These are phyloP conservation scores for Trapa incisa DNA, from an alignment of 345 rosid species.

Conservation along the genomic window DNA sequence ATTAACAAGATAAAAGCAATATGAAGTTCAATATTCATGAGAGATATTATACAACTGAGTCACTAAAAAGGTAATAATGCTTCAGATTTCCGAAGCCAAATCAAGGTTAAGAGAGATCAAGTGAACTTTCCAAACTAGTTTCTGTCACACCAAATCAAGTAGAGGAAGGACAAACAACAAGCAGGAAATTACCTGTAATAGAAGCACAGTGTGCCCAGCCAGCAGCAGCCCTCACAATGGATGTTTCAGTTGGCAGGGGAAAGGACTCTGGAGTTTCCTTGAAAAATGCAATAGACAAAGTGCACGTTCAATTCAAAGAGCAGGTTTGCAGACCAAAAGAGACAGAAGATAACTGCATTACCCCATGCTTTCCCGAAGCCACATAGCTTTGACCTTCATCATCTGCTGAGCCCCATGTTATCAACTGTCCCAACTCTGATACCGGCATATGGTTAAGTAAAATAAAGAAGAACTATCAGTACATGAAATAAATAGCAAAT, in stretches of 20 bases:
- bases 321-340: conserved; percentile 4
- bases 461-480: background rate
- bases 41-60: background rate
- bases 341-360: conserved; percentile 21
- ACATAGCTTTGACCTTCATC: conserved; percentile 52
- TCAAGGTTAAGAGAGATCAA: background rate
- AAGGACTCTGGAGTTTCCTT: conserved; percentile 68
- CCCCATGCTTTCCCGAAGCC: conserved; percentile 80
- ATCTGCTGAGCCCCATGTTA: no score
- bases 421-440: conserved; percentile 55
- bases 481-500: background rate
- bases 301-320: conserved; percentile 16
- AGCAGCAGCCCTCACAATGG: conserved; percentile 47
- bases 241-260: conserved; percentile 53
- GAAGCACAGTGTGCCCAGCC: conserved; percentile 89
- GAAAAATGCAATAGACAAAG: conserved; percentile 13
- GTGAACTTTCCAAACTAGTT: background rate
- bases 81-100: background rate
- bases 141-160: background rate
- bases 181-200: conserved; percentile 36
- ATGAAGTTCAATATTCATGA: background rate
- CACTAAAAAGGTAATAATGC: background rate
- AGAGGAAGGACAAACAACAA: background rate
- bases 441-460: background rate
- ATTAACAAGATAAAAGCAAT: conserved; percentile 1